Conservation (phyloP, 345 rosid genomes). For the Nasturtium officinale region DNA sequence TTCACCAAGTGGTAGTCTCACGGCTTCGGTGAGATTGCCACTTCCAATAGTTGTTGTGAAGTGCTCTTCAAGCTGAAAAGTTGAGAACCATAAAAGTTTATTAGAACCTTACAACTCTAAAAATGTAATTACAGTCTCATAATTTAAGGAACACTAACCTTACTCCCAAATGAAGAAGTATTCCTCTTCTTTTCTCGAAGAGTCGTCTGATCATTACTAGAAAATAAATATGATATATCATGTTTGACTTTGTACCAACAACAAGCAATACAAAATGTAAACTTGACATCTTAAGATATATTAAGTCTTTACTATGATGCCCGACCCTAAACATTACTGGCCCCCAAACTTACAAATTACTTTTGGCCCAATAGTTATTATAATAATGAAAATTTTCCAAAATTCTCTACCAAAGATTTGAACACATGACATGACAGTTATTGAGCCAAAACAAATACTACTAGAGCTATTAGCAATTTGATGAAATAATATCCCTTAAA, state of each 20-base stretch:
- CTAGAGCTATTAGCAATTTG: no score
- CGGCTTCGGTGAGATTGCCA: conserved; percentile 85
- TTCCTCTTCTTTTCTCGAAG: conserved; percentile 65
- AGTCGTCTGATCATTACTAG: conserved; percentile 60
- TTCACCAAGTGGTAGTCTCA: conserved; percentile 86
- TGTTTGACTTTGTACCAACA: neutral
- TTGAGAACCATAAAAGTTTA: conserved; percentile 64
- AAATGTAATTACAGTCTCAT: neutral
- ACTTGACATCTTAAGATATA: neutral
- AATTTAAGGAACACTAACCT: conserved; percentile 49
- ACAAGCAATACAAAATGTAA: neutral
- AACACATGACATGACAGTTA: no score
- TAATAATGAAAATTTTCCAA: no score
- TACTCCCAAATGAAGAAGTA: conserved; percentile 63
- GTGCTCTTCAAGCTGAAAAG: conserved; percentile 69
- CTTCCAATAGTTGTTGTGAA: conserved; percentile 70
- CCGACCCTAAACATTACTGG: no score
- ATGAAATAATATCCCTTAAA: no score
- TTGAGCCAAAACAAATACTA: no score
- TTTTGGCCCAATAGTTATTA: no score
- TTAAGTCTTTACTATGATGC: no score
- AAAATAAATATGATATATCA: neutral
- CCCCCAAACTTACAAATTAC: no score
- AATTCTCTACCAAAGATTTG: no score
- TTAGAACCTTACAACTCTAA: conserved; percentile 1